A percentile compares a stretch with the other conserved stretches of the same genome.
phyloP scores from a whole-genome alignment of 192 early-diverging fungal genomes.

The Backusella circina region DNA sequence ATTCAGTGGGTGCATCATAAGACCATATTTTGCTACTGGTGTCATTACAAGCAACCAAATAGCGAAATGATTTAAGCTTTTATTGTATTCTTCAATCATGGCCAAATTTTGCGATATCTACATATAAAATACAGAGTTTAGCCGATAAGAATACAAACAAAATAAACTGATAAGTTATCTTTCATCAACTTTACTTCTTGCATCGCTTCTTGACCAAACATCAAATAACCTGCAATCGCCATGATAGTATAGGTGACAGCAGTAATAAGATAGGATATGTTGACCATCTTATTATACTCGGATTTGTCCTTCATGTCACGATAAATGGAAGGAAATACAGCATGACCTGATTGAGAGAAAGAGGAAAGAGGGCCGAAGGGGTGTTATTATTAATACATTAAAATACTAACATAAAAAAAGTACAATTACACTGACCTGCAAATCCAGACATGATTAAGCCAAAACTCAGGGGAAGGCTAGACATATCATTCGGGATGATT shows the following conservation, averaged over 20 bases:
- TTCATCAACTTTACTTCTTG: slow-evolving; percentile 42
- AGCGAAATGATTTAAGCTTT: slow-evolving; percentile 48
- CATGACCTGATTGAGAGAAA: slow-evolving; percentile 40
- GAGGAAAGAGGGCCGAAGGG: neutral
- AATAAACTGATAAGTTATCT: neutral
- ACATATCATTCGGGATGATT: slow-evolving; percentile 41
- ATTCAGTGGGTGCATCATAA: slow-evolving; percentile 59
- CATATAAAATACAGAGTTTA: neutral
- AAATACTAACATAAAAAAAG: slow-evolving; percentile 46
- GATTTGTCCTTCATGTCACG: slow-evolving; percentile 55
- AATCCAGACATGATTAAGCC: slow-evolving; percentile 58
- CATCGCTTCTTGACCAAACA: slow-evolving; percentile 63
- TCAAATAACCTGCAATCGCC: slow-evolving; percentile 53
- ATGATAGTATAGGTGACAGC: slow-evolving; percentile 50
- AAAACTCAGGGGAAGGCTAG: slow-evolving; percentile 40
- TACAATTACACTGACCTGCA: slow-evolving; percentile 55
- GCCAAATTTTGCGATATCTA: slow-evolving; percentile 71
- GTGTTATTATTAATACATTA: neutral
- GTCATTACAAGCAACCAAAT: slow-evolving; percentile 63
- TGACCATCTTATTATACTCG: slow-evolving; percentile 45
- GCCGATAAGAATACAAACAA: neutral
- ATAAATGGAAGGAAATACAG: slow-evolving; percentile 64
- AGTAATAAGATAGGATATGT: slow-evolving; percentile 51
- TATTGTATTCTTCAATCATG: slow-evolving; percentile 45
- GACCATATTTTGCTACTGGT: slow-evolving; percentile 69